These are phyloP conservation scores for Pleodorina starrii DNA, from an alignment of 139 green algal species.

Conservation along the genomic window DNA sequence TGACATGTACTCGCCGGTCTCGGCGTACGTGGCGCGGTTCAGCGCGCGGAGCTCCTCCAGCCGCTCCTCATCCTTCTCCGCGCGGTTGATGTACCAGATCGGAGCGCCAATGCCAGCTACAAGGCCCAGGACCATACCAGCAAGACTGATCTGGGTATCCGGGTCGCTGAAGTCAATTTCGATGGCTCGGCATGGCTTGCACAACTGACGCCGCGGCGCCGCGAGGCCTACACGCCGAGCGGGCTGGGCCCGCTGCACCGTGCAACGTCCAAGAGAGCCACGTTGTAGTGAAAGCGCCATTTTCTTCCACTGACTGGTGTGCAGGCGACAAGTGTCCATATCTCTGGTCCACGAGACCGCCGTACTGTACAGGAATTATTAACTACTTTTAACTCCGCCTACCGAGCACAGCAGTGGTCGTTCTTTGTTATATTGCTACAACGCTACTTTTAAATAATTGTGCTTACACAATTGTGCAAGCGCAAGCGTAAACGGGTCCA, in stretches of 20 bases:
- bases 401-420: too few species aligned
- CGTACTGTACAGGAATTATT: too few species aligned
- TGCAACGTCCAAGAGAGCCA: neutral
- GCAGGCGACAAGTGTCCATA: too few species aligned
- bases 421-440: too few species aligned
- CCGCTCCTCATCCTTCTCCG: conserved; percentile 81
- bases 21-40: conserved; percentile 84
- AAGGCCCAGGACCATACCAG: conserved; percentile 69
- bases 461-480: too few species aligned
- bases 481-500: too few species aligned
- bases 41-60: conserved; percentile 88
- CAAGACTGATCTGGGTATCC: conserved; percentile 18
- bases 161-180: conserved; percentile 86
- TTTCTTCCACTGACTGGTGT: neutral
- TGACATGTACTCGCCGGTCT: conserved; percentile 87
- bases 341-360: too few species aligned
- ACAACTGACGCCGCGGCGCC: neutral
- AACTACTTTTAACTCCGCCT: too few species aligned
- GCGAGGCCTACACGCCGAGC: neutral
- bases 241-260: conserved; percentile 14
- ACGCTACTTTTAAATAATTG: too few species aligned
- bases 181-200: conserved; percentile 61
- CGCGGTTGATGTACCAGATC: conserved; percentile 85
- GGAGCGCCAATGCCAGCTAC: conserved; percentile 71
- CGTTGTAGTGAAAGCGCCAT: conserved; percentile 39